These are phyloP conservation scores for Tylopilus felleus DNA, from an alignment of 768 basidiomycete species.

Conservation along the genomic window DNA sequence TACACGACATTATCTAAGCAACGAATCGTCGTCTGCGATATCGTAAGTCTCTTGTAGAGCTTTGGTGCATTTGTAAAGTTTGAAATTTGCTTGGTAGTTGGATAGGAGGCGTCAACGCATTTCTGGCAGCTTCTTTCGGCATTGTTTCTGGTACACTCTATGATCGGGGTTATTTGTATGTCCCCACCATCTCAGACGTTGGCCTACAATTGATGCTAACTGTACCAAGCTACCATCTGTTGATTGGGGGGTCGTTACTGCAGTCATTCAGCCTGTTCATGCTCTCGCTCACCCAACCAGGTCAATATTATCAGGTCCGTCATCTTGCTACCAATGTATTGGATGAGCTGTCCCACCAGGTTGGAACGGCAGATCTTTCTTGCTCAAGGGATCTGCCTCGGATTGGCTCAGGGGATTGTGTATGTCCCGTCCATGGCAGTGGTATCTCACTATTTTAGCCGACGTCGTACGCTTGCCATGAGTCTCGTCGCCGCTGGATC, in stretches of 20 bases:
- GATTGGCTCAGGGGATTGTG: slow-evolving; percentile 44
- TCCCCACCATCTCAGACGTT: background rate
- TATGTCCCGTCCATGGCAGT: slow-evolving; percentile 46
- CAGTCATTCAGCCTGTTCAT: slow-evolving; percentile 41
- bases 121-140: slow-evolving; percentile 37
- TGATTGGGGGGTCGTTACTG: slow-evolving; percentile 44
- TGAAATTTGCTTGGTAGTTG: slow-evolving; percentile 23
- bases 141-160: slow-evolving; percentile 43
- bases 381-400: slow-evolving; percentile 45
- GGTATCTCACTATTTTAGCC: slow-evolving; percentile 43
- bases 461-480: slow-evolving; percentile 41
- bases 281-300: slow-evolving; percentile 42
- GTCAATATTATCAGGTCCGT: slow-evolving; percentile 42
- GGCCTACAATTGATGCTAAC: background rate
- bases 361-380: slow-evolving; percentile 40
- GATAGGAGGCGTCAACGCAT: slow-evolving; percentile 48
- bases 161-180: slow-evolving; percentile 51
- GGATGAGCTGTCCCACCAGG: background rate
- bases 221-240: slow-evolving; percentile 37
- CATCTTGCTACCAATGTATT: background rate
- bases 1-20: slow-evolving; percentile 33
- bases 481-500: slow-evolving; percentile 41
- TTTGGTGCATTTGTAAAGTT: background rate
- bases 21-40: slow-evolving; percentile 34
- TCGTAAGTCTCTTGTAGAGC: slow-evolving; percentile 27